Evolutionary conservation across 1,284 basidiomycete species (phyloP).

Genomic region (Ceratobasidium sp.): DNA sequence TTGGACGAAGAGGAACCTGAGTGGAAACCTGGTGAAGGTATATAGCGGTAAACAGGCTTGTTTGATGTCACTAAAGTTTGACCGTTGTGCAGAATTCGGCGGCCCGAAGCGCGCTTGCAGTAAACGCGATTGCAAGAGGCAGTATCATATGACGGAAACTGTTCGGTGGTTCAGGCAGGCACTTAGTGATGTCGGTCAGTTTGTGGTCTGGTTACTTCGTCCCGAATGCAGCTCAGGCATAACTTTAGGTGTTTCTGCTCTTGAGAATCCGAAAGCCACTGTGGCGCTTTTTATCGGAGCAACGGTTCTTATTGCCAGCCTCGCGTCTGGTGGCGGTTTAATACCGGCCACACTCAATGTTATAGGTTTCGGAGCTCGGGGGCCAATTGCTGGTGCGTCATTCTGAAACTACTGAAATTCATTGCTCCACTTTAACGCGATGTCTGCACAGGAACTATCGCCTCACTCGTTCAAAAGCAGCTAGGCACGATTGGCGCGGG

Average conservation of each 20-base stretch:
- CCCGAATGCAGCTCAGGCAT: neutral
- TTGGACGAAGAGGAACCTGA: neutral
- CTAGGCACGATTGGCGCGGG: conserved; percentile 13
- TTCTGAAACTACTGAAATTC: neutral
- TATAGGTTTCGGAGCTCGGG: conserved; percentile 25
- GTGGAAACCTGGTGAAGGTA: neutral
- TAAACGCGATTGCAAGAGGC: conserved; percentile 24
- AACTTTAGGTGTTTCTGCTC: neutral
- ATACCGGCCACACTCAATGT: conserved; percentile 5
- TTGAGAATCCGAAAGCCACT: conserved; percentile 24
- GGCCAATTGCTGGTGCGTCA: conserved; percentile 18
- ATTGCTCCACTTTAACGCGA: neutral
- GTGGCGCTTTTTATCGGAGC: conserved; percentile 34
- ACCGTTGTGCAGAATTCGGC: neutral
- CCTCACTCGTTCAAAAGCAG: conserved; percentile 14
- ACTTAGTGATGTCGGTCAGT: conserved; percentile 33
- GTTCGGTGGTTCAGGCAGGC: conserved; percentile 33
- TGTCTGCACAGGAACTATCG: conserved; percentile 6
- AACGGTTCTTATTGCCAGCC: conserved; percentile 2
- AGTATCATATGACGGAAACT: conserved; percentile 9
- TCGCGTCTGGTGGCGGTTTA: neutral
- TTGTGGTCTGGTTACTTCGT: neutral
- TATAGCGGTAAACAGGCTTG: neutral
- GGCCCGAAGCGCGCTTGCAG: conserved; percentile 19
- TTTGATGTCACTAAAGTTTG: neutral